Evolutionary conservation across 345 rosid genomes (phyloP).

Genomic region (Eucalyptus cloeziana): DNA sequence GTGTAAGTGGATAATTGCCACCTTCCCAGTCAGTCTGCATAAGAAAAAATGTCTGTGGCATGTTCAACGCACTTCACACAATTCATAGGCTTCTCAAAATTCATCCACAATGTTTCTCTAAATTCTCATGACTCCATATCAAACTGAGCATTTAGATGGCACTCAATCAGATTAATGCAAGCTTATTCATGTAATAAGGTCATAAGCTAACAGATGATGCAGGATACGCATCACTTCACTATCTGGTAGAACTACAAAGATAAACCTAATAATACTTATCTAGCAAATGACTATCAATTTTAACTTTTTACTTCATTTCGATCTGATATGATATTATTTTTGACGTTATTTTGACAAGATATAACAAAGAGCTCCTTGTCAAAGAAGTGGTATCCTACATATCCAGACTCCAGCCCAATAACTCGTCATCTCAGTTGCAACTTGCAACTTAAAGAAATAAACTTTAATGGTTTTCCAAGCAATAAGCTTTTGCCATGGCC

Average conservation of each 20-base stretch:
- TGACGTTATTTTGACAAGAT: neutral
- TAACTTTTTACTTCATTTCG: neutral
- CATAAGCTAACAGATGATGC: neutral
- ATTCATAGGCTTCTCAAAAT: neutral
- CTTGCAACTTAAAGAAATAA: neutral
- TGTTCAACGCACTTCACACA: neutral
- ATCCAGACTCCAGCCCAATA: neutral
- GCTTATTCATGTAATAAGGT: neutral
- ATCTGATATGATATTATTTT: neutral
- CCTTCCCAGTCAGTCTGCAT: slow-evolving; percentile 89
- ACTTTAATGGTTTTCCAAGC: neutral
- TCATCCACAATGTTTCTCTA: neutral
- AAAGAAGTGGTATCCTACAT: neutral
- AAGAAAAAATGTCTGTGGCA: neutral
- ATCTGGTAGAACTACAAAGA: neutral
- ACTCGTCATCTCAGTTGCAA: neutral
- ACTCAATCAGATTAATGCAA: neutral
- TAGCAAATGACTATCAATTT: neutral
- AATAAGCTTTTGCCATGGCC: neutral
- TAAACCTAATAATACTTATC: neutral
- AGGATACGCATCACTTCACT: neutral
- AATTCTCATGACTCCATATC: neutral
- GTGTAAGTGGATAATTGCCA: slow-evolving; percentile 65
- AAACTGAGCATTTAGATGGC: neutral
- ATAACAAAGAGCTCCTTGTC: neutral